Evolutionary conservation across 1,139 yeast genomes (phyloP), one percentile per base, ranked within the genome.

Genomic region (Yamadazyma blattariae): DNA sequence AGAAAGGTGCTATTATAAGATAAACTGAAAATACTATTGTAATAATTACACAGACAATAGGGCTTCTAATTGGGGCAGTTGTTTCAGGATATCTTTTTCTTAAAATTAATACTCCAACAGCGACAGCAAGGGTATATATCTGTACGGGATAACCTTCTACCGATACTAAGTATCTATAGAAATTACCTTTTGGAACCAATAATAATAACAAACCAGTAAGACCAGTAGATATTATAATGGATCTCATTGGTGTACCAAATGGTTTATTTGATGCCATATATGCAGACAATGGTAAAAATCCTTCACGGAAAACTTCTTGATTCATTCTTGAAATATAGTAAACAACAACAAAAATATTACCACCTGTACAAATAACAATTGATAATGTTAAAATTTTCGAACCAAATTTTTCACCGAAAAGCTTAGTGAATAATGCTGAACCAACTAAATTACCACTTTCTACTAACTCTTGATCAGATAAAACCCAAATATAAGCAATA

Each of bases 91-190:
- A 67, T 33, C 71, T 57, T 31, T 46, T 59, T 35, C 83, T 60
- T 22, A 75, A 55, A 9, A 77, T 61, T 37, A 77, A 72, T 1
- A 79, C 48, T 0, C 85, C 86, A 17, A 74, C 36, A 0, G 81
- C 77, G 4, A 70, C 64, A 8, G 76, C 58, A 0, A 69, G 59
- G 18, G 75, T 56, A 39, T 77, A 74, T 5, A 78, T 45, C 45
- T 75, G 79, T 25, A 60, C 64, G 14, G 92, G 90, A 50, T 83
- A 84, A 2, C 90, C 82, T 51, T 83, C 86, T 49, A 84, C 63
- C 44, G 86, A 80, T 47, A 84, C 67, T 48, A 86, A 77, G 51
- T 84, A 83, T 50, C 81, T 79, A 63, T 84, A 86, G 24, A 89
- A 82, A 50, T 84, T 92, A 15, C 89, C 90, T 20, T 81, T 77